Percentiles rank a stretch among this genome's conserved stretches.
Conservation (phyloP, 1,284 basidiomycete species). For the Blastosporella zonata region DNA sequence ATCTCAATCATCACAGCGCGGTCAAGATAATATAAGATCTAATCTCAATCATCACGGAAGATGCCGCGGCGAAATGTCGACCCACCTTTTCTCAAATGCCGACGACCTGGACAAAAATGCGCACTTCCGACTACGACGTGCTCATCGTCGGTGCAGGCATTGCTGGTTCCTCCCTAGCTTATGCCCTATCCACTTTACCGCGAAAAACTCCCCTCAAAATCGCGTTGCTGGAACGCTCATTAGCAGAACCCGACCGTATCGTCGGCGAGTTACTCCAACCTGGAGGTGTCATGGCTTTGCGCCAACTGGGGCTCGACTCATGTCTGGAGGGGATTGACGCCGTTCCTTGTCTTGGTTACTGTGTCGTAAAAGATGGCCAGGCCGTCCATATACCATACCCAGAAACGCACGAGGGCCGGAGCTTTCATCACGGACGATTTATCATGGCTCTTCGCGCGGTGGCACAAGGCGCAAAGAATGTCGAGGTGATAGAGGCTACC, state of each 20-base stretch:
- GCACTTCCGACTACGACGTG: slow-evolving; percentile 57
- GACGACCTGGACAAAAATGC: slow-evolving; percentile 5
- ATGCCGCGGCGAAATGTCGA: slow-evolving; percentile 15
- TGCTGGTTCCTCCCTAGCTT: slow-evolving; percentile 76
- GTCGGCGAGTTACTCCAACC: slow-evolving; percentile 98
- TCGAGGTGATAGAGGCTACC: slow-evolving; percentile 81
- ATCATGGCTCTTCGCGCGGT: slow-evolving; percentile 77
- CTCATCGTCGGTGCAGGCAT: slow-evolving; percentile 90
- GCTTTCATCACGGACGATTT: slow-evolving; percentile 95
- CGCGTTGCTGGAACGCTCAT: slow-evolving; percentile 83
- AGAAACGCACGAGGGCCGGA: slow-evolving; percentile 63
- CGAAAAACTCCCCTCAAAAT: slow-evolving; percentile 67
- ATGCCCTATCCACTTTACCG: slow-evolving; percentile 59
- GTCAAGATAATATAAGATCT: too few relatives aligned
- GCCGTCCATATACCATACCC: slow-evolving; percentile 91
- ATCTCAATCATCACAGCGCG: too few relatives aligned
- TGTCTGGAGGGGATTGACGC: slow-evolving; percentile 88
- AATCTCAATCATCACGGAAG: slow-evolving; percentile 4
- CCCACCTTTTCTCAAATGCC: slow-evolving; percentile 5
- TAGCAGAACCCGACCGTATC: slow-evolving; percentile 92
- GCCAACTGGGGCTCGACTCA: slow-evolving; percentile 73
- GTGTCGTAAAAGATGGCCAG: slow-evolving; percentile 68
- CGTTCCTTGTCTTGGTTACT: slow-evolving; percentile 84
- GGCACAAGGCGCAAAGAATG: slow-evolving; percentile 56
- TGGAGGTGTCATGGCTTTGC: slow-evolving; percentile 80